A percentile compares a stretch with the other conserved stretches of the same genome.
phyloP scores from a whole-genome alignment of 148 eudicot genomes.

The Persicaria tinctoria region DNA sequence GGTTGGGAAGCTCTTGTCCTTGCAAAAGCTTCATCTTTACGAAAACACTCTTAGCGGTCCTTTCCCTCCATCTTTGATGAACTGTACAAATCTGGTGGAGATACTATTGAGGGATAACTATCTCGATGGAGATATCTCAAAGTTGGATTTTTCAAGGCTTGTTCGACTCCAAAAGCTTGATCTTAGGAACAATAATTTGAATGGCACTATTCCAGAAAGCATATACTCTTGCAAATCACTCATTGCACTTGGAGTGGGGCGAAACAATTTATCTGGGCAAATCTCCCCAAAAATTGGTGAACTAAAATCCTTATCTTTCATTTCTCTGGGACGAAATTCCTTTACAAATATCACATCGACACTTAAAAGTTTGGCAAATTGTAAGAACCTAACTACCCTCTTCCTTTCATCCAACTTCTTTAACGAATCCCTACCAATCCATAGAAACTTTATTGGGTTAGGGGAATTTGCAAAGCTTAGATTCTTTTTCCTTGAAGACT shows the following conservation, averaged over 20 bases:
- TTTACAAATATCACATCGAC: not conserved
- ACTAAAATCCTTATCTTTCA: not conserved
- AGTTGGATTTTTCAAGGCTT: not conserved
- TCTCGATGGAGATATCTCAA: not conserved
- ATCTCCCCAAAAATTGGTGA: not conserved
- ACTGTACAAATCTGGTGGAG: not conserved
- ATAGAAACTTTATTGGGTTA: not conserved
- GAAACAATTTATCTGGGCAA: not conserved
- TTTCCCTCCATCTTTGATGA: not conserved
- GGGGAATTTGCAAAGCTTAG: not conserved
- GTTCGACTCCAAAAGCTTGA: not conserved
- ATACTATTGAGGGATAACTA: not conserved
- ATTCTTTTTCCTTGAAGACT: not conserved
- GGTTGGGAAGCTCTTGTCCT: too few relatives aligned
- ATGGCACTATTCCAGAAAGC: not conserved
- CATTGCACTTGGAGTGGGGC: not conserved
- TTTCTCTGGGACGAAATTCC: not conserved
- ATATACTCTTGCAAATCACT: not conserved
- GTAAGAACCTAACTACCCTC: slow-evolving; percentile 5
- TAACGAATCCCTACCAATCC: not conserved
- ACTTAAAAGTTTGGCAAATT: not conserved
- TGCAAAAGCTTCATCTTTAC: too few relatives aligned
- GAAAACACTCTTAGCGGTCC: too few relatives aligned
- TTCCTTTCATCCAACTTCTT: slow-evolving; percentile 1
- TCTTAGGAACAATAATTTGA: not conserved